Conservation (phyloP, 148 eudicot genomes). For the Arbutus unedo region DNA sequence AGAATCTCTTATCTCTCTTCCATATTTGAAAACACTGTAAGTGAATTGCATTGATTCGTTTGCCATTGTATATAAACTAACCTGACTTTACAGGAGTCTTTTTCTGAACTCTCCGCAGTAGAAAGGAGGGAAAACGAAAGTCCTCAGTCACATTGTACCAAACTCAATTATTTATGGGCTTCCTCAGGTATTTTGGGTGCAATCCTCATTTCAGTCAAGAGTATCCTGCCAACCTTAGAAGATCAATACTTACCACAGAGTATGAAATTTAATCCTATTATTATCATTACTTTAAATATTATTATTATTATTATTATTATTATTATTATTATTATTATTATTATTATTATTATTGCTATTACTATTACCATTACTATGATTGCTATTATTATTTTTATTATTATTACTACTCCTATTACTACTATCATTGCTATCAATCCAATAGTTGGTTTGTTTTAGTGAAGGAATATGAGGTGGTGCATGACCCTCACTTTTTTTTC, state of each 20-base stretch:
- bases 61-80: neutral
- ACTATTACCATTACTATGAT: too few relatives aligned
- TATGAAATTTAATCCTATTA: conserved; percentile 18
- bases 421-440: neutral
- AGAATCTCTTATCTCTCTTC: conserved; percentile 29
- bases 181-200: conserved; percentile 43
- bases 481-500: conserved; percentile 18
- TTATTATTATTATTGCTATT: neutral
- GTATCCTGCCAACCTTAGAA: conserved; percentile 24
- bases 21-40: conserved; percentile 34
- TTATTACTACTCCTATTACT: neutral
- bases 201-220: conserved; percentile 31
- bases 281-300: neutral
- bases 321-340: neutral
- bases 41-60: neutral
- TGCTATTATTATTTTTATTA: neutral
- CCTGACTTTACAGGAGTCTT: neutral
- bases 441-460: conserved; percentile 19
- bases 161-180: neutral
- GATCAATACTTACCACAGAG: conserved; percentile 40
- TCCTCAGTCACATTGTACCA: neutral
- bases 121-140: neutral
- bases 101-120: neutral
- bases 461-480: conserved; percentile 28
- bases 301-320: neutral